Evolutionary conservation across 768 basidiomycete genomes (phyloP).

Genomic region (Amanita inopinata): DNA sequence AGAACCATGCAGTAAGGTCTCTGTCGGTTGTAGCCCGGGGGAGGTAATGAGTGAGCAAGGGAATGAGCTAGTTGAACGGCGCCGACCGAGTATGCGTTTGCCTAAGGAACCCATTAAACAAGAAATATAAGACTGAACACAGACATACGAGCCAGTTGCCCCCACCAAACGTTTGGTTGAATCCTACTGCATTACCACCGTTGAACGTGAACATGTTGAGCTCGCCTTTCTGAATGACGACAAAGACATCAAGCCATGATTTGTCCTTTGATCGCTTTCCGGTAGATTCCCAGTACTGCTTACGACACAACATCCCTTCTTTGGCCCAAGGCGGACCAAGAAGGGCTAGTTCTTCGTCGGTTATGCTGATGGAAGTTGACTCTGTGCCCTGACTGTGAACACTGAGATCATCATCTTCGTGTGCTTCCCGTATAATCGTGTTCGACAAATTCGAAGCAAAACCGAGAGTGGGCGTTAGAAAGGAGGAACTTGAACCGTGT

Average conservation of each 20-base stretch:
- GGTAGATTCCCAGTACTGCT: conserved; percentile 85
- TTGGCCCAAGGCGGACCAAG: conserved; percentile 98
- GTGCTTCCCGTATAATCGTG: conserved; percentile 91
- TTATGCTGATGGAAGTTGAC: conserved; percentile 75
- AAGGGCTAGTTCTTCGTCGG: conserved; percentile 91
- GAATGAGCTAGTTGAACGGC: conserved; percentile 79
- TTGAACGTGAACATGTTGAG: conserved; percentile 96
- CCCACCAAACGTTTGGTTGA: conserved; percentile 67
- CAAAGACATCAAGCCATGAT: conserved; percentile 89
- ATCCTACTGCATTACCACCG: conserved; percentile 49
- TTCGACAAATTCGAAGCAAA: conserved; percentile 95
- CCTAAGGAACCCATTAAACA: conserved; percentile 31
- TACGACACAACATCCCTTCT: conserved; percentile 91
- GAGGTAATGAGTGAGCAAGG: conserved; percentile 76
- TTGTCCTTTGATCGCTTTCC: conserved; percentile 84
- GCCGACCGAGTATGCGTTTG: conserved; percentile 83
- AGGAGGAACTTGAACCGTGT: conserved; percentile 44
- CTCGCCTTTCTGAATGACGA: conserved; percentile 92
- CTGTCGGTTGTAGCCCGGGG: conserved; percentile 85
- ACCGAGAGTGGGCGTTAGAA: conserved; percentile 81
- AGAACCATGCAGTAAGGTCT: conserved; percentile 94
- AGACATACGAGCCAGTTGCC: conserved; percentile 94
- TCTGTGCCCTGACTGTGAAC: conserved; percentile 50
- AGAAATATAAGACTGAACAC: not conserved
- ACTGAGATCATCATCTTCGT: conserved; percentile 80